Evolutionary conservation across 306 rosid species (phyloP).

Genomic region (Rosa chinensis): DNA sequence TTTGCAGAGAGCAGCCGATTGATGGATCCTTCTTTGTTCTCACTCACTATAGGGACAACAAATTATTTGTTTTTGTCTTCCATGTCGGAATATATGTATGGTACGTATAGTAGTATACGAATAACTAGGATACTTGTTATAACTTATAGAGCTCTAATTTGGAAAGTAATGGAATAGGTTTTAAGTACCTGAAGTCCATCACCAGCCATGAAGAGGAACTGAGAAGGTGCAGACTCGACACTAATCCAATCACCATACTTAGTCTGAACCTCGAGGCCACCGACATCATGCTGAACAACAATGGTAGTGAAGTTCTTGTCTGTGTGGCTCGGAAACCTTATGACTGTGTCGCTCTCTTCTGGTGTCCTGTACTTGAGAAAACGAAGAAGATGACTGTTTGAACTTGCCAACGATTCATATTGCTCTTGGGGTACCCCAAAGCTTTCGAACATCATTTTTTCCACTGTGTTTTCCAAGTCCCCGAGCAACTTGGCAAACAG

Average conservation of each 20-base stretch:
- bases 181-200: slow-evolving; percentile 9
- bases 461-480: background rate
- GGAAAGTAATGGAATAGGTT: too few relatives aligned
- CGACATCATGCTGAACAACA: slow-evolving; percentile 1
- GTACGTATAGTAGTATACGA: too few relatives aligned
- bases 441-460: background rate
- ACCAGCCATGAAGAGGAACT: background rate
- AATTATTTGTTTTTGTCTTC: too few relatives aligned
- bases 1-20: background rate
- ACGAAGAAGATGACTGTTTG: slow-evolving; percentile 16
- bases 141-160: too few relatives aligned
- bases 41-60: too few relatives aligned
- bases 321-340: slow-evolving; percentile 9
- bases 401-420: background rate
- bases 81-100: too few relatives aligned
- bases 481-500: background rate
- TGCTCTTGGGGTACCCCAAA: background rate
- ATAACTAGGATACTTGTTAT: too few relatives aligned
- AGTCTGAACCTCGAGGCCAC: slow-evolving; percentile 8
- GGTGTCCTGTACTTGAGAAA: slow-evolving; percentile 4
- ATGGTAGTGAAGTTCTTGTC: slow-evolving; percentile 13
- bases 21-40: background rate
- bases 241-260: slow-evolving; percentile 6
- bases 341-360: background rate
- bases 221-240: background rate